Base-by-base conservation (phyloP, 768 basidiomycete species). In the Boletus speciosus region DNA sequence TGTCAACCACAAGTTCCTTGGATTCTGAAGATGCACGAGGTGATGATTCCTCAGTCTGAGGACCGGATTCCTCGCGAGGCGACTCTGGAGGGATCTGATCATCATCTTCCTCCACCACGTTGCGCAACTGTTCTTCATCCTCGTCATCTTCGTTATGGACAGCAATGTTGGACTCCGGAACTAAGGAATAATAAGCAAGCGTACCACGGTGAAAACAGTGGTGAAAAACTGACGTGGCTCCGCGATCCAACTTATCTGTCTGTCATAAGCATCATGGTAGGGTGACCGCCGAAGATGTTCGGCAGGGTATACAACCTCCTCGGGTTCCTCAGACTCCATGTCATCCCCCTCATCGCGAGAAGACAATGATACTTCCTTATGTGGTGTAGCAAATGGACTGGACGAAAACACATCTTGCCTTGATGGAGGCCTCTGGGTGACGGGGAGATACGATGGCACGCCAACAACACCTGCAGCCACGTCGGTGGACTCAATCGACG, bases 211-310 rank as follows among this genome's bases (percentile, higher is more conserved):
- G 55, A n/a, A 38, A 34, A 31, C 2, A 46, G 42, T n/a, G 23
- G 34, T 42, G 56, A 48, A 56, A 32, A 29, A 63, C 81, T 61
- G 61, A 88, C 89, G 83, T 66, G 80, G 85, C 44, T 84, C 81
- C 39, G 86, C 88, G 36, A 88, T 75, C 89, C 89, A 92, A 62
- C 89, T 92, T 42, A 84, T 82, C 60, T 84, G 79, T 58, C 85
- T 77, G 31, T 83, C 67, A 49, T 52, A 81, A 31, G 70, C 76
- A 46, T 72, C 74, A 47, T 79, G 76, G 35, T 78, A 80, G n/a
- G 78, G 76, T 14, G 78, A 78, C 37, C 78, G 77, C 35, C 77
- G 73, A 56, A 75, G 72, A 14, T 77, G 79, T 61, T 84, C 84
- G 40, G 81, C 80, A 43, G 80, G 78, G 64, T 81, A 86, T 31